Evolutionary conservation across 2,329 filamentous ascomycete species (phyloP), one percentile per base, ranked within the genome.

Genomic region (Verticillium alfalfae): DNA sequence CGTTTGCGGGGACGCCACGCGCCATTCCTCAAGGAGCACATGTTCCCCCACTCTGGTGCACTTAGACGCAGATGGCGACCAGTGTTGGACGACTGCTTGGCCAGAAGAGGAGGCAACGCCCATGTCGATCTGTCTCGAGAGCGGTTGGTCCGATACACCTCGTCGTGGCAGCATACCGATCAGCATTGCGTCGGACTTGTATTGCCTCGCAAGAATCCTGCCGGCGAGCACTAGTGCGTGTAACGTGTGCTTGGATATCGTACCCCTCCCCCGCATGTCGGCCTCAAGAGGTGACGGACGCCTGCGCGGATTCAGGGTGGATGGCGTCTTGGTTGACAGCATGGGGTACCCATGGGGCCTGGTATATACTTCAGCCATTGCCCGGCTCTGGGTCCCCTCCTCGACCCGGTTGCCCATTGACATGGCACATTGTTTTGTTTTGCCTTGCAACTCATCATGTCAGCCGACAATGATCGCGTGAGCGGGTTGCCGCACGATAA

Each of bases 221-320:
- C 55, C 55, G 37, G 34, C 55, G 16, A 22, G 34, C 55, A 12
- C 55, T 57, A 57, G 34, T 15, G 55, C 16, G 55, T 57, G 55
- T 57, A 57, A 57, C 55, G 55, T 57, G 55, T 57, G 55, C 36
- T 57, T 52, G 45, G 45, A 52, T 52, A 52, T 52, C 45, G 45
- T 52, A 15, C 18, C 22, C 9, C 13, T 37, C 36, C 45, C 45
- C 45, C 45, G 45, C 45, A 52, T 52, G n/a, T 52, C 45, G n/a
- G 2, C n/a, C n/a, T 5, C 26, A 31, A 31, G 26, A 31, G 26
- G 26, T 31, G 26, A 31, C 26, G 5, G 26, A 31, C 26, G 26
- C 26, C 26, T 31, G 26, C 26, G 26, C 26, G 26, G 26, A 4
- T 31, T 31, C 45, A 52, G 18, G 4, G 18, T 52, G 45, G 2